A percentile compares a stretch with the other conserved stretches of the same genome.
Conservation (phyloP, 2,329 filamentous ascomycete species). For the Cercospora sp. region DNA sequence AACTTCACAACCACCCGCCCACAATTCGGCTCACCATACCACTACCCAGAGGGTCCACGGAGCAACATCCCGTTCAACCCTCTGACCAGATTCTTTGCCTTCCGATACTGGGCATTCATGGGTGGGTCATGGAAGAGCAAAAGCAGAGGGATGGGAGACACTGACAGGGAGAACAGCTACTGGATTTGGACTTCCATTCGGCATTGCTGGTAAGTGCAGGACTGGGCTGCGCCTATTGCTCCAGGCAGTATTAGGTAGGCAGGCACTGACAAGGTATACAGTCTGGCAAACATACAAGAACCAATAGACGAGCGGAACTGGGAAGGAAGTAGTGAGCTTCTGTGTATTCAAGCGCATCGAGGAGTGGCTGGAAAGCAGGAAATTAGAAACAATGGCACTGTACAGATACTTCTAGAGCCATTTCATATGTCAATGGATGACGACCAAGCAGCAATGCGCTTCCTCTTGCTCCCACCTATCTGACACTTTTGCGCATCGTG, state of each 20-base stretch:
- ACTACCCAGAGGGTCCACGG: conserved; percentile 95
- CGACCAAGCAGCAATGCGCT: conserved; percentile 5
- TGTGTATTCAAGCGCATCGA: background rate
- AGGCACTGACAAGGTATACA: conserved; percentile 39
- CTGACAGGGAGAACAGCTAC: conserved; percentile 52
- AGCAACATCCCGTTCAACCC: conserved; percentile 98
- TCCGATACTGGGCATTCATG: conserved; percentile 83
- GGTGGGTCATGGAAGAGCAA: conserved; percentile 49
- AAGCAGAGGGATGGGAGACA: conserved; percentile 14
- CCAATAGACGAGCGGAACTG: conserved; percentile 37
- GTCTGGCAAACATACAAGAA: conserved; percentile 71
- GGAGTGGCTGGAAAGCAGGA: background rate
- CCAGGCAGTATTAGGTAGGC: background rate
- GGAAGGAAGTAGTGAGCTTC: background rate
- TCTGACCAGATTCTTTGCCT: conserved; percentile 77
- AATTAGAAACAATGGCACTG: conserved; percentile 16
- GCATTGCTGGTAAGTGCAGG: conserved; percentile 60
- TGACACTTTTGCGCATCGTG: conserved; percentile 11
- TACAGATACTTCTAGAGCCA: conserved; percentile 10
- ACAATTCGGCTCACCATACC: conserved; percentile 87
- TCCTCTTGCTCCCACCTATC: background rate
- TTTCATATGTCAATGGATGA: conserved; percentile 18
- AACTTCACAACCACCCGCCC: conserved; percentile 90
- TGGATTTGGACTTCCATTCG: conserved; percentile 62
- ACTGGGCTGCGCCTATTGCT: background rate